Evolutionary conservation across 1,284 basidiomycete species (phyloP).

Genomic region (Ceratobasidium sp.): DNA sequence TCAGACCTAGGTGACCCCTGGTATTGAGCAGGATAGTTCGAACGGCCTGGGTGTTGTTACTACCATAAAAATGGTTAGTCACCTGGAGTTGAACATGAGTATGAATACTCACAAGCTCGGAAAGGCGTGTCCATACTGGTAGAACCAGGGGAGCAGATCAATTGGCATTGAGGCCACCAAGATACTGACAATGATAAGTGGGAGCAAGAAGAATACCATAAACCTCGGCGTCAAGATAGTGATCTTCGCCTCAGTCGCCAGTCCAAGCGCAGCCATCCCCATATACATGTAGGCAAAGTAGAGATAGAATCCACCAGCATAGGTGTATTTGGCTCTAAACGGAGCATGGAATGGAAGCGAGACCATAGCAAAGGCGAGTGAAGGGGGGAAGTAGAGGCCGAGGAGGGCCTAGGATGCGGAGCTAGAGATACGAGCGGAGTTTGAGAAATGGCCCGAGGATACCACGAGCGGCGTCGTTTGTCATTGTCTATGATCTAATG

Average conservation of each 20-base stretch:
- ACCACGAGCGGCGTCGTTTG: conserved; percentile 58
- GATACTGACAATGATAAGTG: conserved; percentile 55
- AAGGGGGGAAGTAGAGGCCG: conserved; percentile 56
- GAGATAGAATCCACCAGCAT: conserved; percentile 62
- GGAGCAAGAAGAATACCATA: conserved; percentile 49
- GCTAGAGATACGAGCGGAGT: conserved; percentile 55
- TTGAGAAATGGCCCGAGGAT: conserved; percentile 58
- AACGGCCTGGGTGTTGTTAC: conserved; percentile 34
- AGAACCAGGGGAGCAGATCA: conserved; percentile 60
- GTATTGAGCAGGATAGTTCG: conserved; percentile 67
- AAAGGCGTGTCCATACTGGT: conserved; percentile 60
- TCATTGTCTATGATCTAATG: conserved; percentile 57
- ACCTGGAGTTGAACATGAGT: too few species aligned
- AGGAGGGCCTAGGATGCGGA: conserved; percentile 57
- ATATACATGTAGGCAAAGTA: conserved; percentile 58
- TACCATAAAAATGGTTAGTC: conserved; percentile 54
- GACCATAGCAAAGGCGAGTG: conserved; percentile 60
- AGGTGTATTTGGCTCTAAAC: conserved; percentile 55
- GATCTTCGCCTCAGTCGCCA: conserved; percentile 57
- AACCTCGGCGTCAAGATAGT: conserved; percentile 49
- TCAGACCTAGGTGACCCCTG: conserved; percentile 60
- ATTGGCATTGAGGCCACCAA: conserved; percentile 59
- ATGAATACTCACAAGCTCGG: conserved; percentile 64
- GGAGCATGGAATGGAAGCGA: conserved; percentile 58
- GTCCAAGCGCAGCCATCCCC: conserved; percentile 52